Percentiles rank a stretch among this genome's conserved stretches.
These are phyloP conservation scores for Peronosclerospora sorghi DNA, from an alignment of 352 stramenopile genomes.

Conservation along the genomic window DNA sequence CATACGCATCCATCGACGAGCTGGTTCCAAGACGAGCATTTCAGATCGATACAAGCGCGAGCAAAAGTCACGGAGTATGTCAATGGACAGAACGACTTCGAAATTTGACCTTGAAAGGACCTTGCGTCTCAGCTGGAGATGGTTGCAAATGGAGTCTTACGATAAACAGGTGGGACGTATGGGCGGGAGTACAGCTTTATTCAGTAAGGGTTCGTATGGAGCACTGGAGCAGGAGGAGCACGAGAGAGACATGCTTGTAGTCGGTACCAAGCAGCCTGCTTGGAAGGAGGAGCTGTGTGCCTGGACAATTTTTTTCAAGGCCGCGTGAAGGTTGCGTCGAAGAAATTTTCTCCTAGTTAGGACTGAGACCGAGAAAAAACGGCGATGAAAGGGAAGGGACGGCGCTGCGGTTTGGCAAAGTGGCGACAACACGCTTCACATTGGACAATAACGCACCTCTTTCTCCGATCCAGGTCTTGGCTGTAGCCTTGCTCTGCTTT, in stretches of 20 bases:
- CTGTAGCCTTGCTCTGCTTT: conserved; percentile 76
- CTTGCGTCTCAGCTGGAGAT: conserved; percentile 37
- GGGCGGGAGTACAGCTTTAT: conserved; percentile 17
- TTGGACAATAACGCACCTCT: conserved; percentile 70
- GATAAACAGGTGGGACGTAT: conserved; percentile 22
- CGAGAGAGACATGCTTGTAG: conserved; percentile 62
- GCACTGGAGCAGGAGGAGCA: conserved; percentile 66
- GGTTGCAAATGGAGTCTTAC: conserved; percentile 11
- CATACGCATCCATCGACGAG: conserved; percentile 38
- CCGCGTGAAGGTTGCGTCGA: conserved; percentile 83
- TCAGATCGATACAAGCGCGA: conserved; percentile 49
- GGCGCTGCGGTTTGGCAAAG: conserved; percentile 74
- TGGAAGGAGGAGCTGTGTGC: conserved; percentile 78
- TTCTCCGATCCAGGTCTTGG: conserved; percentile 68
- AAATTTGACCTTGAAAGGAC: conserved; percentile 46
- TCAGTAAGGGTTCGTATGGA: conserved; percentile 34
- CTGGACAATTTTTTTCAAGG: conserved; percentile 86
- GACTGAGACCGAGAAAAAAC: conserved; percentile 38
- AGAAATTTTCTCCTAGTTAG: conserved; percentile 84
- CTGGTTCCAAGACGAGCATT: conserved; percentile 40
- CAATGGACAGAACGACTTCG: conserved; percentile 43
- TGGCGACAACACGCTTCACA: conserved; percentile 68
- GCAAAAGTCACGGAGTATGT: conserved; percentile 35
- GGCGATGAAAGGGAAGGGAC: conserved; percentile 41
- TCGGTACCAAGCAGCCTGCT: conserved; percentile 71